Base-by-base conservation (phyloP, 2,329 filamentous ascomycete genomes). In the Colletotrichum scovillei region DNA sequence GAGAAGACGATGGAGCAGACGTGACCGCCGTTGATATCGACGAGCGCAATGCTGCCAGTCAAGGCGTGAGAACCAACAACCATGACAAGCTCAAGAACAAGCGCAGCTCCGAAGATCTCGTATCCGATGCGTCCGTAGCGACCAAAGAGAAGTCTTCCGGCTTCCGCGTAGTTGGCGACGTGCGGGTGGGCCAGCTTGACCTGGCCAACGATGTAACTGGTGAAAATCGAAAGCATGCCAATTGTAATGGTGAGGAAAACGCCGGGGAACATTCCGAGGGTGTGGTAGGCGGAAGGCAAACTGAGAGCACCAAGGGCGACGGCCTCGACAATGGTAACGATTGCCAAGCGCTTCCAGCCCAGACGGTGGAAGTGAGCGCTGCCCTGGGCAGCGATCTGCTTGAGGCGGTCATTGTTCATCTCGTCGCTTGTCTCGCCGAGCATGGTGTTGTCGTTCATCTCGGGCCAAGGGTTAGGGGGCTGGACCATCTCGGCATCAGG, bases 11-110 rank as follows among this genome's bases (percentile, higher is more conserved):
- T 77, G 24, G 84, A 84, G 81, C 86, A 88, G 26, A 80, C 78
- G 30, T 80, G 88, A 75, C 92, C 87, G 6, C 88, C 81, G 4
- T 91, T 91, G 63, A 94, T 84, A 58, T 87, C 90, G 76, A 91
- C 91, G 81, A 94, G 88, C 76, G 92, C 92, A 77, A 94, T 92
- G 30, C 87, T 88, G 76, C 93, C 93, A 0, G 92, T 93, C 75
- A 94, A 83, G 58, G 93, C 86, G 81, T 95, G 93, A n/a, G 91
- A 92, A 32, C 89, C 91, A 82, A 92, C 91, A 76, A 93, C 88
- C 82, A 94, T 93, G 72, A 92, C 82, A 42, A 94, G 84, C 80
- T 93, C 90, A 16, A 93, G 81, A 11, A 88, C 83, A 76, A 92
- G 91, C 74, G 88, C 90, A 73, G 85, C 81, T 30, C 91, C 91